Conservation (phyloP, 495 filamentous ascomycete genomes). For the Astrothelium subdiscretum region DNA sequence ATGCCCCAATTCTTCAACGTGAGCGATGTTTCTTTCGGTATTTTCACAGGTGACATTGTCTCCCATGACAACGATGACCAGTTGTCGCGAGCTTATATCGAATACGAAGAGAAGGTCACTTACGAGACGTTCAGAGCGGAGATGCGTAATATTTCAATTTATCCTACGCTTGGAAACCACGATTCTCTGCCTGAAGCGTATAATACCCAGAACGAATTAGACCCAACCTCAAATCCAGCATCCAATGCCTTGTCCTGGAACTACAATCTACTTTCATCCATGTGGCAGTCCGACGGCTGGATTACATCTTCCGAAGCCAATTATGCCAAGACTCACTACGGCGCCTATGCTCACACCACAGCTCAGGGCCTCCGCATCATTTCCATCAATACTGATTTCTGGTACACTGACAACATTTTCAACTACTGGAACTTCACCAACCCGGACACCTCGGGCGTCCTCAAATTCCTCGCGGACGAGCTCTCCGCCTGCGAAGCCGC, state of each 20-base stretch:
- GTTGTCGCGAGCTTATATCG: conserved; percentile 2
- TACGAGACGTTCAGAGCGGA: conserved; percentile 11
- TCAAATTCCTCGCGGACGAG: conserved; percentile 40
- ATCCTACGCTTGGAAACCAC: conserved; percentile 10
- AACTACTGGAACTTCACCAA: conserved; percentile 38
- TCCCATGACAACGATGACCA: conserved; percentile 10
- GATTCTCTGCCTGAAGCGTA: conserved; percentile 6
- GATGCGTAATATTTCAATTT: conserved; percentile 5
- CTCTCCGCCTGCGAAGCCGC: conserved; percentile 41
- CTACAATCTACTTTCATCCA: conserved; percentile 38
- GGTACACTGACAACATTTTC: conserved; percentile 38
- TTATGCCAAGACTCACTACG: conserved; percentile 39
- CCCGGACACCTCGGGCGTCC: conserved; percentile 40
- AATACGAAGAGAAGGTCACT: conserved; percentile 8
- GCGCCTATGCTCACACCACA: conserved; percentile 40
- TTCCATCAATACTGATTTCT: conserved; percentile 43
- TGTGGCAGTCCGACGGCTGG: conserved; percentile 44
- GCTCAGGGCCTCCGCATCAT: conserved; percentile 39
- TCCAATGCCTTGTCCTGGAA: conserved; percentile 31
- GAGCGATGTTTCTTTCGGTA: conserved; percentile 2
- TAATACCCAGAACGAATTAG: conserved; percentile 7
- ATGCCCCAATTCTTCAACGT: conserved; percentile 15
- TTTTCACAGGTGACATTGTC: conserved; percentile 13
- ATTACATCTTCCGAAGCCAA: conserved; percentile 30
- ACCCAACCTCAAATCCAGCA: background rate